Evolutionary conservation across 2,329 filamentous ascomycete species (phyloP).

Genomic region (Alternaria conjuncta): DNA sequence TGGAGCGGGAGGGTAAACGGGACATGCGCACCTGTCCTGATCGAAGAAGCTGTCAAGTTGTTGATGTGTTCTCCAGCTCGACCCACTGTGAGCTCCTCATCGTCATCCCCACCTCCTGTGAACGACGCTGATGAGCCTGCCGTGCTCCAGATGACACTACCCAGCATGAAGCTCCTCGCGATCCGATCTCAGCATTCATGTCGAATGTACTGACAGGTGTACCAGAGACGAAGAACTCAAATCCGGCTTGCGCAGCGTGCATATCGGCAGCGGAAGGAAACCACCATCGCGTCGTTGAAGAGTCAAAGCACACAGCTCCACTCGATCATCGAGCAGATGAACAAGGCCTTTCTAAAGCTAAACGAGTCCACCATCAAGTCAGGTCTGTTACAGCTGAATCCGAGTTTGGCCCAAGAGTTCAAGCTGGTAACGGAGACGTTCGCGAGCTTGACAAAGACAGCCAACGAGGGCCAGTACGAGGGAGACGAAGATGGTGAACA

Average conservation of each 20-base stretch:
- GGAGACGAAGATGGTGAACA: slow-evolving; percentile 46
- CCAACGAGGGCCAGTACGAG: slow-evolving; percentile 43
- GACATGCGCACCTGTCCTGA: not conserved
- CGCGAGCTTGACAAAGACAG: slow-evolving; percentile 59
- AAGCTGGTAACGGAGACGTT: slow-evolving; percentile 65
- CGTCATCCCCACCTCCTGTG: not conserved
- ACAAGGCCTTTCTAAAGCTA: slow-evolving; percentile 70
- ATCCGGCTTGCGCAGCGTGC: slow-evolving; percentile 86
- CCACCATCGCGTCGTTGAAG: slow-evolving; percentile 75
- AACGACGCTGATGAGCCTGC: not conserved
- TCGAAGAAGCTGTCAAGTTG: not conserved
- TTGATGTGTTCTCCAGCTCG: not conserved
- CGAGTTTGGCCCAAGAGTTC: slow-evolving; percentile 65
- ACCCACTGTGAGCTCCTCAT: not conserved
- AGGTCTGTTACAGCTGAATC: slow-evolving; percentile 64
- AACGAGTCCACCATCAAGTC: slow-evolving; percentile 66
- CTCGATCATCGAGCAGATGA: slow-evolving; percentile 74
- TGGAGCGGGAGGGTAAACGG: not conserved
- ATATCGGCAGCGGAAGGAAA: slow-evolving; percentile 85
- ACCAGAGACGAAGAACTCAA: slow-evolving; percentile 79
- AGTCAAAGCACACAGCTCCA: slow-evolving; percentile 73
- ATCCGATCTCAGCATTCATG: not conserved
- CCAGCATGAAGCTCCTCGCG: not conserved
- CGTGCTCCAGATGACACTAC: not conserved
- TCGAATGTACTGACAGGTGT: slow-evolving; percentile 14